A percentile compares a stretch with the other conserved stretches of the same genome.
Conservation (phyloP, 345 rosid genomes). For the Theobroma cacao region DNA sequence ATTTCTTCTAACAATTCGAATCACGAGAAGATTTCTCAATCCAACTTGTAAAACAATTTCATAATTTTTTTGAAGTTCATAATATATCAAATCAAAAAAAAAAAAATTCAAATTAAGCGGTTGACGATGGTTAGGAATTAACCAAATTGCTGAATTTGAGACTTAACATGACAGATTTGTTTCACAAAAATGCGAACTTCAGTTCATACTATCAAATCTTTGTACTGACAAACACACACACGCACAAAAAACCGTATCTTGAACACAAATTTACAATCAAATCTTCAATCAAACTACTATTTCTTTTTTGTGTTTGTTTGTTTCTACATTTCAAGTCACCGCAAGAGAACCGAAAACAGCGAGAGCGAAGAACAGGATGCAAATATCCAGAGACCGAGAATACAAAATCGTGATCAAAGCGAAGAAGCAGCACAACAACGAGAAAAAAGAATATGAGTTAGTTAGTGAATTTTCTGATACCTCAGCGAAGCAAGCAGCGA, state of each 20-base stretch:
- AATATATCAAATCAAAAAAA: no score
- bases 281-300: not conserved
- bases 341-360: no score
- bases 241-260: not conserved
- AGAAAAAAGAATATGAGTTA: not conserved
- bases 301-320: no score
- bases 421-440: not conserved
- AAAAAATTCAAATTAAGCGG: not conserved
- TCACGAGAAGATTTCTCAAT: not conserved
- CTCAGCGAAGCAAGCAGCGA: constrained; percentile 97
- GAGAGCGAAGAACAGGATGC: not conserved
- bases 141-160: not conserved
- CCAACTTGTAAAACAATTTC: not conserved
- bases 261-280: not conserved
- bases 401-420: not conserved
- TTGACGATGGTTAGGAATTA: not conserved
- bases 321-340: not conserved
- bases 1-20: not conserved
- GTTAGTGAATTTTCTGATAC: constrained; percentile 24
- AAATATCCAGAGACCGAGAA: not conserved
- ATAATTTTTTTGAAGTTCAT: not conserved
- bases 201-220: not conserved
- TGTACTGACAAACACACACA: not conserved
- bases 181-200: not conserved
- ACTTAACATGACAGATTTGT: not conserved